Evolutionary conservation across 1,139 yeast genomes (phyloP).

Genomic region (Kodamaea plutei): DNA sequence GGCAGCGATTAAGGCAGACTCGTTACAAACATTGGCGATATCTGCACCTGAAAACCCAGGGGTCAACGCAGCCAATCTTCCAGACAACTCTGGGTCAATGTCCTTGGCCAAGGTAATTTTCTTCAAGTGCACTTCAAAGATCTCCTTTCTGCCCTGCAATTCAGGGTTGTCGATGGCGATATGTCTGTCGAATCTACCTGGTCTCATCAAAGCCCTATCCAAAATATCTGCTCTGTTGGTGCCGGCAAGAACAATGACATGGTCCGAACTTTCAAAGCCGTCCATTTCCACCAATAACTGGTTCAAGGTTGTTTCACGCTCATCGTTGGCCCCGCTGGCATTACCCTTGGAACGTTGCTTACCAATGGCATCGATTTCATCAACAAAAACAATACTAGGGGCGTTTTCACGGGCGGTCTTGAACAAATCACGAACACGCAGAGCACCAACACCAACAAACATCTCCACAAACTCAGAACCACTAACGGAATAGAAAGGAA

Average conservation of each 20-base stretch:
- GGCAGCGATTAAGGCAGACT: slow-evolving; percentile 80
- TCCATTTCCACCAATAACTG: slow-evolving; percentile 84
- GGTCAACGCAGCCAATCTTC: slow-evolving; percentile 71
- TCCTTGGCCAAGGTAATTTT: slow-evolving; percentile 53
- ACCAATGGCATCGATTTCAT: slow-evolving; percentile 85
- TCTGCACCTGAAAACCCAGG: slow-evolving; percentile 89
- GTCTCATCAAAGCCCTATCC: slow-evolving; percentile 74
- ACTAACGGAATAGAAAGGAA: slow-evolving; percentile 89
- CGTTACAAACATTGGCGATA: slow-evolving; percentile 79
- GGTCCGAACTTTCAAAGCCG: slow-evolving; percentile 71
- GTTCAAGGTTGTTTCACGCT: slow-evolving; percentile 74
- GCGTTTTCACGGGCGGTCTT: slow-evolving; percentile 90
- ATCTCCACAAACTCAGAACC: slow-evolving; percentile 99
- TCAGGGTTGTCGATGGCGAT: slow-evolving; percentile 72
- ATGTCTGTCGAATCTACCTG: slow-evolving; percentile 82
- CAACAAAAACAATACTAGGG: slow-evolving; percentile 89
- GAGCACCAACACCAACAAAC: slow-evolving; percentile 99
- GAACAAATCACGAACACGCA: slow-evolving; percentile 92
- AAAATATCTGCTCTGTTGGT: slow-evolving; percentile 77
- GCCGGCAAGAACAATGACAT: slow-evolving; percentile 79
- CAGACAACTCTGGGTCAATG: slow-evolving; percentile 51
- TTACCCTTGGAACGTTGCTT: slow-evolving; percentile 62
- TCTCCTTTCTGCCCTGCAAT: slow-evolving; percentile 71
- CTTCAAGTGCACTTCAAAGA: slow-evolving; percentile 64
- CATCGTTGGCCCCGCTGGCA: slow-evolving; percentile 73